Evolutionary conservation across 2,329 filamentous ascomycete genomes (phyloP).

Genomic region (Metarhizium brunneum): DNA sequence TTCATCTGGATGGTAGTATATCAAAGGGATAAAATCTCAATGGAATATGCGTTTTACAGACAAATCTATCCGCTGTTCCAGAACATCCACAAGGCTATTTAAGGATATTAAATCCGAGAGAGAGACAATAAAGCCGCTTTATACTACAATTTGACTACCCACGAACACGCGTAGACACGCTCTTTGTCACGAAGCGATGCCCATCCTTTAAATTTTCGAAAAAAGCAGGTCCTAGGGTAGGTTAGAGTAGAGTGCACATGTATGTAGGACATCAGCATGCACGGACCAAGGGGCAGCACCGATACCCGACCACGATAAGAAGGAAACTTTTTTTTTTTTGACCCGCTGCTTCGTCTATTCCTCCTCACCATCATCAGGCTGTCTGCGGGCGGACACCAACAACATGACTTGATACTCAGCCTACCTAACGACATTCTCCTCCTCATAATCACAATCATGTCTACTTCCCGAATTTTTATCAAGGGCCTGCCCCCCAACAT

Average conservation of each 20-base stretch:
- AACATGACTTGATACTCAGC: not conserved
- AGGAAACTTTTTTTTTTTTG: conserved; percentile 21
- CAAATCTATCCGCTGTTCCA: too few species aligned
- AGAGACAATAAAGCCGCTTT: too few species aligned
- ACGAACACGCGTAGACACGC: too few species aligned
- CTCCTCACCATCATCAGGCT: not conserved
- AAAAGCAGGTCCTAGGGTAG: conserved; percentile 2
- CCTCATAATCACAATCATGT: conserved; percentile 25
- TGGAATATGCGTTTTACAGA: too few species aligned
- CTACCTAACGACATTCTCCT: not conserved
- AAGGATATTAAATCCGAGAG: too few species aligned
- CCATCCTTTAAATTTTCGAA: too few species aligned
- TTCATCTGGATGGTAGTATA: too few species aligned
- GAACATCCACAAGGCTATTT: too few species aligned
- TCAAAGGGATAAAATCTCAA: too few species aligned
- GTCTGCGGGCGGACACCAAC: conserved; percentile 8
- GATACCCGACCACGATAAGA: conserved; percentile 11
- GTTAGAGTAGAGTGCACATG: not conserved
- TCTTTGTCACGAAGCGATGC: too few species aligned
- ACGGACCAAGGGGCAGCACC: conserved; percentile 12
- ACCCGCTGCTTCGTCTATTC: not conserved
- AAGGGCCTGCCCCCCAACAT: conserved; percentile 78
- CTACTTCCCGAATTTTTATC: conserved; percentile 66
- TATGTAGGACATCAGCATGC: conserved; percentile 1
- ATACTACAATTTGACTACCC: too few species aligned